Conservation (phyloP, 495 filamentous ascomycete genomes). For the Aspergillus diversus region DNA sequence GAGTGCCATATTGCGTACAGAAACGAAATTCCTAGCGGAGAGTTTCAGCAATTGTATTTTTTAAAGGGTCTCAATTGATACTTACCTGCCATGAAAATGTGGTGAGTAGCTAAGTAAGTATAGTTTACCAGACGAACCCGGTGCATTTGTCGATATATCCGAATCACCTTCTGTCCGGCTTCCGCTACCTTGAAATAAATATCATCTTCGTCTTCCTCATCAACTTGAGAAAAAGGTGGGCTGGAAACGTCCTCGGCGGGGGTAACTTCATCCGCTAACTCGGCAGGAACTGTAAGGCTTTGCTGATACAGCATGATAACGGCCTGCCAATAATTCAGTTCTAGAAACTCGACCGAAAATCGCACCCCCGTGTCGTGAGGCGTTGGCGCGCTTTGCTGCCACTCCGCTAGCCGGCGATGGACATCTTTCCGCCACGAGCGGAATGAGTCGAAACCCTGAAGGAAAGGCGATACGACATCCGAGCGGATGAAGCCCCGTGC, state of each 20-base stretch:
- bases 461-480: slow-evolving; percentile 80
- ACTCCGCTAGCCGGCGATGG: slow-evolving; percentile 79
- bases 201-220: slow-evolving; percentile 85
- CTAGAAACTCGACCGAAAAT: slow-evolving; percentile 84
- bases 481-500: slow-evolving; percentile 75
- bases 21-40: slow-evolving; percentile 80
- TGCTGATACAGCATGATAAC: slow-evolving; percentile 95
- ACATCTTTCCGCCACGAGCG: slow-evolving; percentile 87
- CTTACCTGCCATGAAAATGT: slow-evolving; percentile 92
- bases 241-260: slow-evolving; percentile 69
- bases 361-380: slow-evolving; percentile 79
- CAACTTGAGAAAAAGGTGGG: slow-evolving; percentile 57
- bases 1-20: slow-evolving; percentile 98
- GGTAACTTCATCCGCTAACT: slow-evolving; percentile 77
- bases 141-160: slow-evolving; percentile 89
- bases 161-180: slow-evolving; percentile 88
- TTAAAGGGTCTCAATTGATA: not conserved
- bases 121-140: slow-evolving; percentile 89
- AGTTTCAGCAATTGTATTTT: slow-evolving; percentile 20
- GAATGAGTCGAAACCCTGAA: slow-evolving; percentile 82
- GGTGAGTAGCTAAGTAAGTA: slow-evolving; percentile 94
- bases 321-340: slow-evolving; percentile 98
- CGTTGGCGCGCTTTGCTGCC: slow-evolving; percentile 81
- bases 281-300: slow-evolving; percentile 82
- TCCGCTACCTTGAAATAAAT: slow-evolving; percentile 94